Evolutionary conservation across 768 basidiomycete genomes (phyloP), one percentile per base, ranked within the genome.

Genomic region (Xerocomellus amylosporus): DNA sequence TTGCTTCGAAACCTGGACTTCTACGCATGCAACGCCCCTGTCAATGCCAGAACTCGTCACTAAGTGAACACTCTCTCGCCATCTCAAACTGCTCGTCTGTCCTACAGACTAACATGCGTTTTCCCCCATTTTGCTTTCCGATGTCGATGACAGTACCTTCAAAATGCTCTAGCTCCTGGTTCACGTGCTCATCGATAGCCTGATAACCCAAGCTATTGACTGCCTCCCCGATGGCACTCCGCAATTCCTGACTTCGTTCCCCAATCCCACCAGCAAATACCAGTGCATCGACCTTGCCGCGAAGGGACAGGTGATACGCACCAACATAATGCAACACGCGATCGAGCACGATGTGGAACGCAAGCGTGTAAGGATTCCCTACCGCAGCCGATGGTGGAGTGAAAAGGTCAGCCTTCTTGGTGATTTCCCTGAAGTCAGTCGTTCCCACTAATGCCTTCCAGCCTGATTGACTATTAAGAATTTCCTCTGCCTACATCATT

Each of bases 241-340:
- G 73, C 50, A 98, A 70, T 59, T 81, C 77, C 17, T 71, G 74
- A 55, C 85, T 82, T 59, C 77, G 78, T 71, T 97, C 94, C 0
- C 94, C 94, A 49, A 97, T 91, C 0, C 93, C 93, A 4, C 93
- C 93, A 0, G 89, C 79, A 67, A 95, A 93, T 13, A 94, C 88
- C 39, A 95, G 64, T 2, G 87, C 92, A 66, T 93, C 88, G 12
- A 93, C 80, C 24, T 75, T 55, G 15, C 81, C 81, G 31, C 76
- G 77, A 22, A 93, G 79, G 66, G 89, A 87, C 60, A 91, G 73
- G 60, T 86, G 82, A 68, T 92, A 93, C 44, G 84, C 78, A 7
- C 87, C 91, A 43, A 91, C 69, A 58, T 76, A 92, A 61, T 85
- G 78, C 51, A 90, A 62, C 44, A 95, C 77, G 19, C 92, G 76